Base-by-base conservation (phyloP, 1,284 basidiomycete genomes). In the Rhodotorula sp. region DNA sequence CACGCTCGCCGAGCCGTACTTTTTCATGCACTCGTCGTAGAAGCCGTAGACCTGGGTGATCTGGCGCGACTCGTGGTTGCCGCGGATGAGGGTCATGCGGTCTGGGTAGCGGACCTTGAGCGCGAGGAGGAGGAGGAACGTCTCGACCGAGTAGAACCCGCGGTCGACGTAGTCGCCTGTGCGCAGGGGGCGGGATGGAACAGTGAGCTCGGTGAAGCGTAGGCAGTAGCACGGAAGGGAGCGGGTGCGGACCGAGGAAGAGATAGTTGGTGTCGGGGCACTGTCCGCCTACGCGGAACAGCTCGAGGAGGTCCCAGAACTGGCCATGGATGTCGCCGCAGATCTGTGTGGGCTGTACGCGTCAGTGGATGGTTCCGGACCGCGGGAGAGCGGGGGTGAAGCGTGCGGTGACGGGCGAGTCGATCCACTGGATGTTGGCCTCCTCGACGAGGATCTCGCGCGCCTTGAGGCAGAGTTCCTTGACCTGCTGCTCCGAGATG, bases 21-120 rank as follows among this genome's bases (percentile, higher is more conserved):
- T 99, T 50, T 95, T 85, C 81, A 94, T 90, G 82, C 96, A 99
- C 80, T 99, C 96, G 83, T 99, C 97, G 84, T 98, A 99, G 82
- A 99, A 99, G 22, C 96, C 97, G 82, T 99, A 99, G 0, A 99
- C 96, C 69, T 99, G 96, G 0, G 94, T 97, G 79, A 99, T 99
- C 82, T 99, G 96, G 7, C 96, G 86, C n/a, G 92, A 95, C 83
- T 99, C 96, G 85, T 99, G 96, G 85, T 99, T 99, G 22, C 96
- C 96, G 48, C 96, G 88, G 77, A 99, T 97, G 76, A 99, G 88
- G 0, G 94, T 98, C 81, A 99, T 97, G 60, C 96, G 89, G 81
- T 99, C 97, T 29, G 94, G 95, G 82, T 97, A 98, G 32, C 96
- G 91, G 64, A 98, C 95, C 84, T 99, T 99, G 81, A 97, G 88